Percentiles rank a stretch among this genome's conserved stretches.
These are phyloP conservation scores for Penicillium cosmopolitanum DNA, from an alignment of 495 filamentous ascomycete species.

Conservation along the genomic window DNA sequence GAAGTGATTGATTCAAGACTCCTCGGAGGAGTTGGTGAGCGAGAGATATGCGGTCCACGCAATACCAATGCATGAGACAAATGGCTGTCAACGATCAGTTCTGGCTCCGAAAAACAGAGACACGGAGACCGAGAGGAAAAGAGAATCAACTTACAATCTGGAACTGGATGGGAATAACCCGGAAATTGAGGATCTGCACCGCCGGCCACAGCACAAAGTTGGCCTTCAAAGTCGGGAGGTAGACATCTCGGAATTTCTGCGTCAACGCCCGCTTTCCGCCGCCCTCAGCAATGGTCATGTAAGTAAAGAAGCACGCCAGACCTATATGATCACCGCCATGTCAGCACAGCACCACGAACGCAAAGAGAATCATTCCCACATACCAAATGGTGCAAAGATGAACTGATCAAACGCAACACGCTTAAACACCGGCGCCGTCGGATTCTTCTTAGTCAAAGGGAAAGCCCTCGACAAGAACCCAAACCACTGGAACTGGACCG, in stretches of 20 bases:
- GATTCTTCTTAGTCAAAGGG: slow-evolving; percentile 77
- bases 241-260: slow-evolving; percentile 91
- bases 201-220: slow-evolving; percentile 96
- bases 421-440: slow-evolving; percentile 79
- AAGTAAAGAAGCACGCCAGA: slow-evolving; percentile 88
- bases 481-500: slow-evolving; percentile 97
- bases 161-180: slow-evolving; percentile 91
- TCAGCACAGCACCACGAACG: not conserved
- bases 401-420: slow-evolving; percentile 91
- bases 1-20: slow-evolving; percentile 40
- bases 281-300: slow-evolving; percentile 95
- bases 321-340: slow-evolving; percentile 45
- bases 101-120: not conserved
- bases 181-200: slow-evolving; percentile 96
- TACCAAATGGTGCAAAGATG: slow-evolving; percentile 91
- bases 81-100: slow-evolving; percentile 63
- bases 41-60: slow-evolving; percentile 99
- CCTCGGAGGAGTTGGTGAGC: slow-evolving; percentile 86
- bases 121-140: slow-evolving; percentile 18
- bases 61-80: slow-evolving; percentile 95
- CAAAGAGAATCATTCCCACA: slow-evolving; percentile 12
- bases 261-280: slow-evolving; percentile 79
- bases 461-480: slow-evolving; percentile 81
- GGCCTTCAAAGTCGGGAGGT: slow-evolving; percentile 90
- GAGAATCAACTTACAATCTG: slow-evolving; percentile 77